Percentiles rank a stretch among this genome's conserved stretches.
Evolutionary conservation across 768 basidiomycete genomes (phyloP).

Genomic region (Phylloporus scabripes): DNA sequence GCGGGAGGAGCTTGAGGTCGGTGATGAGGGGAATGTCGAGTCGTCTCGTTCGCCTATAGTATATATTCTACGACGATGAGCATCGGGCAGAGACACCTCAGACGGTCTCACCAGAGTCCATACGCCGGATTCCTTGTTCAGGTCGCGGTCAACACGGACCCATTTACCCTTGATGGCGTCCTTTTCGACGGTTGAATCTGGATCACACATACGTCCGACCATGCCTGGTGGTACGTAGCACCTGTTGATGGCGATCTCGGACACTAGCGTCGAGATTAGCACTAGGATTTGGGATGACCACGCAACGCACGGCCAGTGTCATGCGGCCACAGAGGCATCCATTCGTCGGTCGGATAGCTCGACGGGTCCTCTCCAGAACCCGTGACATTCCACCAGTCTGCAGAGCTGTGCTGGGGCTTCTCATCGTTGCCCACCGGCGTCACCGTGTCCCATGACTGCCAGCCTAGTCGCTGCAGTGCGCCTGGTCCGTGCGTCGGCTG

Average conservation of each 20-base stretch:
- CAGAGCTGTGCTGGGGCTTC: slow-evolving; percentile 3
- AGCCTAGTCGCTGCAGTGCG: slow-evolving; percentile 65
- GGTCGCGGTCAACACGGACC: slow-evolving; percentile 80
- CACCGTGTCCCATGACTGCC: slow-evolving; percentile 84
- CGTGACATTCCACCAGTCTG: slow-evolving; percentile 18
- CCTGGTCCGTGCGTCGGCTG: slow-evolving; percentile 75
- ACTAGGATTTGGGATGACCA: background rate
- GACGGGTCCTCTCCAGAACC: slow-evolving; percentile 42
- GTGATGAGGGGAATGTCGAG: slow-evolving; percentile 77
- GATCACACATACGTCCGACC: slow-evolving; percentile 57
- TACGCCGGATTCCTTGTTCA: slow-evolving; percentile 60
- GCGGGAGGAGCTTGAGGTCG: slow-evolving; percentile 59
- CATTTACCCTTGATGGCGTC: slow-evolving; percentile 81
- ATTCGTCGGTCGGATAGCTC: slow-evolving; percentile 68
- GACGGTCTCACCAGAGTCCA: slow-evolving; percentile 54
- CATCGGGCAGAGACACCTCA: background rate
- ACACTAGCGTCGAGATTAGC: slow-evolving; percentile 44
- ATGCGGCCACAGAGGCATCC: slow-evolving; percentile 26
- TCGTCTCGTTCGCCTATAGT: slow-evolving; percentile 81
- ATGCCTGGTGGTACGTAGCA: slow-evolving; percentile 63
- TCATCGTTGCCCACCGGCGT: slow-evolving; percentile 17
- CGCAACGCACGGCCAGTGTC: slow-evolving; percentile 24
- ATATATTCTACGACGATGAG: slow-evolving; percentile 45
- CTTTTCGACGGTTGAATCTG: slow-evolving; percentile 60
- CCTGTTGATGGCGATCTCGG: slow-evolving; percentile 67